Base-by-base conservation (phyloP, 495 filamentous ascomycete genomes). In the Chlorociboria aeruginascens region DNA sequence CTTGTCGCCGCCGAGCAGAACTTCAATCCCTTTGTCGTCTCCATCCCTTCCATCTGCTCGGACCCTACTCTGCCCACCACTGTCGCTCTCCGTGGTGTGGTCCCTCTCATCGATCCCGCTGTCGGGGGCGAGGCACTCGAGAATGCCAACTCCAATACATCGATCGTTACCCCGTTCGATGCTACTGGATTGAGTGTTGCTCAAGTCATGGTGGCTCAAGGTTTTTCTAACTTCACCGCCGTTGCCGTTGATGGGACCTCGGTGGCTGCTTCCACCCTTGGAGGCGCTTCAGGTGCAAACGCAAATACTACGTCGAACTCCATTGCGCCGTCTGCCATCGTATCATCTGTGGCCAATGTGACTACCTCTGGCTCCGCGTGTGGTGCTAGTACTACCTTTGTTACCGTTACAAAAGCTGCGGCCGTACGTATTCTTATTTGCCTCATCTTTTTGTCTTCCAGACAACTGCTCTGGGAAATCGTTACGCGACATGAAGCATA, bases 1-100 rank as follows among this genome's bases (percentile, higher is more conserved):
- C 67, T 82, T 0, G 78, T 82, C 7, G 72, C 70, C 10, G 77
- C 78, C n/a, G 79, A 83, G 68, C 74, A 80, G 64, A 82, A 83
- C 71, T 77, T 77, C 68, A 83, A 83, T 66, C 73, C 73, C 34
- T 81, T 79, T 52, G 69, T 52, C 20, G 66, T 70, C 45, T 59
- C 57, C 35, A 67, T 74, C 28, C 78, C 77, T 34, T 68, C 63
- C 43, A 71, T 81, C 56, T 82, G 79, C 61, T 63, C 56, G 13
- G 78, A 83, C 49, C 60, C 70, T 16, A 62, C 61, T n/a, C 72
- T 83, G 6, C 79, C 79, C 3, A 71, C 66, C 16, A 79, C 73
- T 16, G 48, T 57, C 12, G 70, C 67, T 45, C 69, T 83, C 29
- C 67, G 77, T 20, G 79, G 79, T 42, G 75, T 83, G 37, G 64